Conservation (phyloP, 306 rosid genomes). For the Medicago ruthenica region DNA sequence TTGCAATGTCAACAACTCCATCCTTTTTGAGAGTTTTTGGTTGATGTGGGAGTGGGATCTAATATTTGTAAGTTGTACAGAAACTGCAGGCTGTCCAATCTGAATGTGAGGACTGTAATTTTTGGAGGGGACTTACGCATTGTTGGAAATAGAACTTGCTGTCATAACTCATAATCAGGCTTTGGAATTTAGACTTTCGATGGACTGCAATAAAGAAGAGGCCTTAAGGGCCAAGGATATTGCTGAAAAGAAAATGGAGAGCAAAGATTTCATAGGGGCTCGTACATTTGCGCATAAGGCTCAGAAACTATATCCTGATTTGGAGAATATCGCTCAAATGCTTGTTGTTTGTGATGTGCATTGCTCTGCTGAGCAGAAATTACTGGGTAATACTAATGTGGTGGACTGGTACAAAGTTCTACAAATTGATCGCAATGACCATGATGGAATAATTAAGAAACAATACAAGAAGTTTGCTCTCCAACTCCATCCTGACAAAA, state of each 20-base stretch:
- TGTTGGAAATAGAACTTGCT: slow-evolving; percentile 43
- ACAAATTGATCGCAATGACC: slow-evolving; percentile 69
- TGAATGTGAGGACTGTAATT: slow-evolving; percentile 31
- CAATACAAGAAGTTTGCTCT: slow-evolving; percentile 92
- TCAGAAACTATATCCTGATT: slow-evolving; percentile 73
- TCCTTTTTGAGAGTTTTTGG: background rate
- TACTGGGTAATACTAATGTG: slow-evolving; percentile 51
- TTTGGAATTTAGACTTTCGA: slow-evolving; percentile 48
- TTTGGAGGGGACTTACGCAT: slow-evolving; percentile 27
- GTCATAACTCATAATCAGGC: slow-evolving; percentile 22
- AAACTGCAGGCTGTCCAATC: slow-evolving; percentile 46
- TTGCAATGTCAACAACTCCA: slow-evolving; percentile 18
- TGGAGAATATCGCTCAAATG: slow-evolving; percentile 83
- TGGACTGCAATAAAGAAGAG: slow-evolving; percentile 96
- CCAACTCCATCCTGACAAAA: slow-evolving; percentile 97
- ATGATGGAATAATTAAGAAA: slow-evolving; percentile 79
- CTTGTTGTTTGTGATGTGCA: slow-evolving; percentile 90
- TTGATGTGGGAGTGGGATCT: slow-evolving; percentile 38
- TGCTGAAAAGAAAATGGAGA: slow-evolving; percentile 82
- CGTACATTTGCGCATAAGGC: slow-evolving; percentile 71
- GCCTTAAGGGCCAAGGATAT: slow-evolving; percentile 87
- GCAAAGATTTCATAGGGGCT: slow-evolving; percentile 81
- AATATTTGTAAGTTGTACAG: slow-evolving; percentile 33
- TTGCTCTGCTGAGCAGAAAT: slow-evolving; percentile 69
- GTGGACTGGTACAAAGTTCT: slow-evolving; percentile 86